Base-by-base conservation (phyloP, 2,329 filamentous ascomycete genomes). In the Grosmannia serpens region DNA sequence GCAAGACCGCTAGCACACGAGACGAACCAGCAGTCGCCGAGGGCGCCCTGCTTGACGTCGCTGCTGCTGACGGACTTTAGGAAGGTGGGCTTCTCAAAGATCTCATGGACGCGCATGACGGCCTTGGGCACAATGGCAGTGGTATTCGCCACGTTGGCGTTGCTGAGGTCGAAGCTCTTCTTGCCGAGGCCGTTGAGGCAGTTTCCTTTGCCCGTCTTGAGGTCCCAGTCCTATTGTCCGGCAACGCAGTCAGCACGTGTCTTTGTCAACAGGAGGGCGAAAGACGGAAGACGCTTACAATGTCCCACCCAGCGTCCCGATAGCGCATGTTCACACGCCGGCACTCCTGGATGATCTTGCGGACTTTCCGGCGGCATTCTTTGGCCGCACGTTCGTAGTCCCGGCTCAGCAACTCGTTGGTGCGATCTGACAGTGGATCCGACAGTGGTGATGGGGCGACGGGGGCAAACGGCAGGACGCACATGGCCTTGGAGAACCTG, bases 21-120 rank as follows among this genome's bases (percentile, higher is more conserved):
- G 71, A 94, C 85, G 56, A 91, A 81, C 88, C 88, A 92, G 73
- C 89, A 94, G 67, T 92, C 83, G n/a, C 88, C 89, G 44, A 87
- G 79, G 47, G 78, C 79, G 2, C 89, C 89, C 66, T 94, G 89
- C 66, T 88, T 87, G 60, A 91, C 82, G 68, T 94, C 88, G 59
- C 84, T 82, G 15, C 86, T 84, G 63, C 84, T 82, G 59, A 89
- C 75, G 55, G 82, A 84, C 55, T 74, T 70, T 71, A 83, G 73
- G 67, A 92, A 92, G 3, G 80, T 83, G 0, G 87, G 86, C 24
- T 84, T 83, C 63, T 89, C 85, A 64, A 86, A 91, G 46, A 90
- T 87, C 67, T 90, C 86, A 73, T 89, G 75, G 0, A 80, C 80
- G 57, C 88, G 79, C 72, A 89, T 91, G 49, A 92, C 88, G 3